Base-by-base conservation (phyloP, 108 stramenopile species). In the Nitzschia putrida region DNA sequence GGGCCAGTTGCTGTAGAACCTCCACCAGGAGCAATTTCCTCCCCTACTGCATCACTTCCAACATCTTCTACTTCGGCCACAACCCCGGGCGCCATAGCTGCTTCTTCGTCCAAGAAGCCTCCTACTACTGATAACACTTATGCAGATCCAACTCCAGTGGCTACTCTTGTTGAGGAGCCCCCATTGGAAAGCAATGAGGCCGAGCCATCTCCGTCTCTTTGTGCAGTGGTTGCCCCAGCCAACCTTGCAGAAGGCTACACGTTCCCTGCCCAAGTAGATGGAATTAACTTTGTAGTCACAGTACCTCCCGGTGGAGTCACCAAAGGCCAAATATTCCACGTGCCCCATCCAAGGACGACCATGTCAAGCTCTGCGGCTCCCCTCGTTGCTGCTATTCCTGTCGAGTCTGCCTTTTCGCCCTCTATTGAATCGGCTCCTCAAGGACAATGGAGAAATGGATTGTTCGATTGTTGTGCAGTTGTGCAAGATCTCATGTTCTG, bases 261-360 rank as follows among this genome's bases (percentile, higher is more conserved):
- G 2, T 77, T 77, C 50, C 26, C 50, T 53, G 68, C 69, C 14
- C 25, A 55, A 51, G 69, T 77, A 23, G 69, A 77, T 66, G 76
- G 69, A 24, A 77, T 70, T 26, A 40, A 71, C 16, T 77, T 77
- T 40, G 18, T 47, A 0, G 76, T 77, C 25, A 77, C 76, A 8
- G 76, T 77, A 22, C 77, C 77, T n/a, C 64, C 52, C 3, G 77
- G 77, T 44, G 77, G 77, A 22, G 77, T 78, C 53, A 39, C 4
- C 3, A 58, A 64, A 22, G 77, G 77, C 23, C 53, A 78, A 60
- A 40, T 50, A 14, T 78, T 78, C 34, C 67, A 64, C 21, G 76
- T 69, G 8, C 70, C 76, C 10, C 66, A 63, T 57, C 69, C 73
- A 2, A 57, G 13, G 54, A 12, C 8, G 0, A 18, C 21, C 18